A percentile compares a stretch with the other conserved stretches of the same genome.
Conservation (phyloP, 495 filamentous ascomycete species). For the Thermochaetoides thermophila region DNA sequence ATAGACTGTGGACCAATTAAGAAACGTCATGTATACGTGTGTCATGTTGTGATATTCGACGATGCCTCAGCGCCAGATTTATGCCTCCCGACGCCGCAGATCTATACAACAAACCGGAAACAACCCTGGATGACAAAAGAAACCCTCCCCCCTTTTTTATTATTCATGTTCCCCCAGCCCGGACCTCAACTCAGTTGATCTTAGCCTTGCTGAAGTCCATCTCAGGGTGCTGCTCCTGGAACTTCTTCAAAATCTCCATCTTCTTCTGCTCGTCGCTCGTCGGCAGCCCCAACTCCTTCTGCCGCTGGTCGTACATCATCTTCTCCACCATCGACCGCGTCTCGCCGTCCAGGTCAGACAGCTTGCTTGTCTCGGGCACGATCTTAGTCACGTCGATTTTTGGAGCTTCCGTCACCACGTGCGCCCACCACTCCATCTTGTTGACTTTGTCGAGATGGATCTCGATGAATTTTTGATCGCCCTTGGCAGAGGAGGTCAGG, state of each 20-base stretch:
- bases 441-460: slow-evolving; percentile 94
- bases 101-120: too few species aligned
- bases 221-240: slow-evolving; percentile 61
- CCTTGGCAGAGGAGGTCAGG: slow-evolving; percentile 48
- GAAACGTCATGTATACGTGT: too few species aligned
- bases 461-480: slow-evolving; percentile 55
- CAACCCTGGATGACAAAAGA: too few species aligned
- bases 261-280: slow-evolving; percentile 89
- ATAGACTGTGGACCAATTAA: too few species aligned
- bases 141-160: too few species aligned
- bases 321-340: slow-evolving; percentile 98
- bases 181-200: slow-evolving; percentile 45
- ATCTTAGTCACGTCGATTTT: slow-evolving; percentile 93
- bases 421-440: slow-evolving; percentile 96
- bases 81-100: too few species aligned
- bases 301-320: slow-evolving; percentile 98
- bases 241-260: slow-evolving; percentile 80
- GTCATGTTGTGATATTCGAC: too few species aligned
- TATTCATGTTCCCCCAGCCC: too few species aligned
- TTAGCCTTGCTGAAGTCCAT: slow-evolving; percentile 74
- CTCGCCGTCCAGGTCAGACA: slow-evolving; percentile 88
- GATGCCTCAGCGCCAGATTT: too few species aligned
- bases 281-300: slow-evolving; percentile 81
- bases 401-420: slow-evolving; percentile 70
- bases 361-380: slow-evolving; percentile 75